Percentiles rank a stretch among this genome's conserved stretches.
These are phyloP conservation scores for Kondoa subrosea DNA, from an alignment of 768 basidiomycete species.

Conservation along the genomic window DNA sequence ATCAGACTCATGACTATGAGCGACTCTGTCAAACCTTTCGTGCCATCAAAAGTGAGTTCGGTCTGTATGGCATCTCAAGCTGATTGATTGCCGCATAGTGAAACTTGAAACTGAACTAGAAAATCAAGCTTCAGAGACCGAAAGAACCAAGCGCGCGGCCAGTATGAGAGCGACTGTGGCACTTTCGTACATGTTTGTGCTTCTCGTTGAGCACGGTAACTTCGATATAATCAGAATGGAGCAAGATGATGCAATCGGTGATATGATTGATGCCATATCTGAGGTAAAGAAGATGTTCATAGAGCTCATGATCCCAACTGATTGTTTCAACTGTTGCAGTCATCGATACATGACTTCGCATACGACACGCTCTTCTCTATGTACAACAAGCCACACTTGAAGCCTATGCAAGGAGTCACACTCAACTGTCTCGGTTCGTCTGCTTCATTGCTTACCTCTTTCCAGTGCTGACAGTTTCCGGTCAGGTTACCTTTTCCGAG, in stretches of 20 bases:
- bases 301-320: slow-evolving; percentile 12
- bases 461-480: neutral
- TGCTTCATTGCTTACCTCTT: slow-evolving; percentile 9
- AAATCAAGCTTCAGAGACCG: neutral
- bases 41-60: slow-evolving; percentile 47
- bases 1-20: slow-evolving; percentile 74
- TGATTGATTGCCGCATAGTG: neutral
- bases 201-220: slow-evolving; percentile 74
- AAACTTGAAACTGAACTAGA: neutral
- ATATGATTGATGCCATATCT: slow-evolving; percentile 46
- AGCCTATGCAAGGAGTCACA: slow-evolving; percentile 49
- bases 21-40: slow-evolving; percentile 62
- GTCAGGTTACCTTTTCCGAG: slow-evolving; percentile 73
- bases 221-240: slow-evolving; percentile 53
- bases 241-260: slow-evolving; percentile 32
- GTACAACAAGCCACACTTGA: slow-evolving; percentile 49
- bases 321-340: slow-evolving; percentile 36
- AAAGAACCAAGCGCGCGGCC: neutral
- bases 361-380: slow-evolving; percentile 55
- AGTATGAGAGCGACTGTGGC: slow-evolving; percentile 29
- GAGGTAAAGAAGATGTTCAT: slow-evolving; percentile 33
- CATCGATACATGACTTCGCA: slow-evolving; percentile 63
- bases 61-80: neutral
- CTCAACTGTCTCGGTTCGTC: slow-evolving; percentile 69
- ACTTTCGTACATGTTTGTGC: slow-evolving; percentile 63